These are phyloP conservation scores for Gossypium laxum DNA, from an alignment of 441 rosid genomes.

Conservation along the genomic window DNA sequence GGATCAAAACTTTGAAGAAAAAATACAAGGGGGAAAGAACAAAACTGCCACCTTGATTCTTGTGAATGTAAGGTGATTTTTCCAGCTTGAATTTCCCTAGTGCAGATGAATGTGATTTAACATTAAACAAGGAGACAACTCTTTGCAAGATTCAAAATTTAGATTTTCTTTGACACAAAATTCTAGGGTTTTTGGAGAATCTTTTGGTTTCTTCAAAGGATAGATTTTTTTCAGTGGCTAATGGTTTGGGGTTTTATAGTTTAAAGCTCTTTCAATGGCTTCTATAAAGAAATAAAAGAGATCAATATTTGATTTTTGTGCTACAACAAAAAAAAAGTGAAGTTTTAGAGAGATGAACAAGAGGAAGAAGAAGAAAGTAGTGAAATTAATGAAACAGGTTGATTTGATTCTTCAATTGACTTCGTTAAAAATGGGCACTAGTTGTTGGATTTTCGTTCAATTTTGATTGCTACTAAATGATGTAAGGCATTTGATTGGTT, in stretches of 20 bases:
- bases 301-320: slow-evolving; percentile 18
- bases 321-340: no score
- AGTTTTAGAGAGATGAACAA: background rate
- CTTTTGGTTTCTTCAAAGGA: slow-evolving; percentile 44
- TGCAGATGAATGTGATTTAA: slow-evolving; percentile 57
- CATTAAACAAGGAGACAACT: slow-evolving; percentile 2
- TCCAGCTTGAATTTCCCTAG: slow-evolving; percentile 98
- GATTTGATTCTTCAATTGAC: slow-evolving; percentile 12
- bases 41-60: slow-evolving; percentile 54
- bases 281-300: background rate
- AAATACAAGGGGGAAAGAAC: slow-evolving; percentile 67
- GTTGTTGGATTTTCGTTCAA: background rate
- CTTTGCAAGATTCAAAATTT: background rate
- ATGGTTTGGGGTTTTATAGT: slow-evolving; percentile 11
- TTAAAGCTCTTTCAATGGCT: slow-evolving; percentile 14
- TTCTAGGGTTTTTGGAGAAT: slow-evolving; percentile 22
- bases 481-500: background rate
- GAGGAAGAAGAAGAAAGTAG: background rate
- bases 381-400: slow-evolving; percentile 7
- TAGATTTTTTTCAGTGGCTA: slow-evolving; percentile 8
- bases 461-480: background rate
- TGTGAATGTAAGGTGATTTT: slow-evolving; percentile 51
- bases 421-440: slow-evolving; percentile 17
- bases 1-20: slow-evolving; percentile 75
- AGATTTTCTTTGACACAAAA: background rate